phyloP scores from a whole-genome alignment of 1,139 yeast species.

The Suhomyces chickasaworum region DNA sequence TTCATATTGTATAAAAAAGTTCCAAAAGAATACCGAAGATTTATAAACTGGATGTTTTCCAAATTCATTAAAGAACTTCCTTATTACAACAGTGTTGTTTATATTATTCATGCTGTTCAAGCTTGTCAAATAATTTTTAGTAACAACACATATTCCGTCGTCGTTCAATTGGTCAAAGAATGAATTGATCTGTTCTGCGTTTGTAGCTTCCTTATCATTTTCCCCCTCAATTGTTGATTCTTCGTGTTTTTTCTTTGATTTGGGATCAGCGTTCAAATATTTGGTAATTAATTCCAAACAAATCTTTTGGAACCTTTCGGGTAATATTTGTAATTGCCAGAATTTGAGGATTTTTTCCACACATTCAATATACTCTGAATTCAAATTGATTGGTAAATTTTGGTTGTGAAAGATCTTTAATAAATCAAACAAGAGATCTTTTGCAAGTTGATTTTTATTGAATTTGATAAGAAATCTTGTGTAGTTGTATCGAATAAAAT shows the following conservation, averaged over 20 bases:
- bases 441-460: conserved; percentile 25
- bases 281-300: conserved; percentile 22
- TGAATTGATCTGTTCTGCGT: background rate
- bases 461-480: conserved; percentile 33
- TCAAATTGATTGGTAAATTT: conserved; percentile 21
- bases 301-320: conserved; percentile 9
- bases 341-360: conserved; percentile 23
- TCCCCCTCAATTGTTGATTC: background rate
- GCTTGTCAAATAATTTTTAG: conserved; percentile 24
- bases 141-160: conserved; percentile 33
- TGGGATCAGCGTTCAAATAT: background rate
- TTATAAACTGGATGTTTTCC: conserved; percentile 39
- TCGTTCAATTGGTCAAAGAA: conserved; percentile 22
- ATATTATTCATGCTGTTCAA: conserved; percentile 5
- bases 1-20: conserved; percentile 56
- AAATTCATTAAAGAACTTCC: conserved; percentile 47
- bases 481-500: conserved; percentile 43
- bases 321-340: conserved; percentile 20
- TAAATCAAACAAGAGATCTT: conserved; percentile 33
- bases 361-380: conserved; percentile 28
- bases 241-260: background rate
- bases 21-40: conserved; percentile 56
- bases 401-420: conserved; percentile 25
- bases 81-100: conserved; percentile 13
- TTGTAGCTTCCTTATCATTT: background rate